A percentile compares a stretch with the other conserved stretches of the same genome.
Conservation (phyloP, 2,329 filamentous ascomycete species). For the Beauveria asiatica region DNA sequence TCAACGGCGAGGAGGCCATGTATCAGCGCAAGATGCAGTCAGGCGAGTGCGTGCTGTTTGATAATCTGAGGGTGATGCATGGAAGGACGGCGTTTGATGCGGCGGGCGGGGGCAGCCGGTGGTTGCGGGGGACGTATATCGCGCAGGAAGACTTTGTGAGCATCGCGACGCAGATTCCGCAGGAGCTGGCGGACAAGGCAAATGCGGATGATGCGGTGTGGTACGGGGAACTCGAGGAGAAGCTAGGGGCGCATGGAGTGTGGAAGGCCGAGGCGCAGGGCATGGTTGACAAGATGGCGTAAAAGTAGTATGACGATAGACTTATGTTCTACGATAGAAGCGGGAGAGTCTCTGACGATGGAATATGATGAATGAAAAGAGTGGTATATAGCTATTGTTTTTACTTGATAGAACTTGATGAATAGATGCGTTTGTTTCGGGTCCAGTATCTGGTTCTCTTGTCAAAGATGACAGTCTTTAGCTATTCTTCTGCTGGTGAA, state of each 20-base stretch:
- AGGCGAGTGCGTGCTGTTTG: constrained; percentile 89
- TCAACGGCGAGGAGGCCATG: constrained; percentile 51
- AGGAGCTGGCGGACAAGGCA: constrained; percentile 18
- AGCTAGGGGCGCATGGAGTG: constrained; percentile 17
- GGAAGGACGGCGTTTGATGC: constrained; percentile 67
- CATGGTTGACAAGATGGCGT: background rate
- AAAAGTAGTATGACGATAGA: background rate
- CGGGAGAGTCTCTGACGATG: background rate
- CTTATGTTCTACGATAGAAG: background rate
- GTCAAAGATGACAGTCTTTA: no score
- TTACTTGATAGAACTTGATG: background rate
- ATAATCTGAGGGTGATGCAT: constrained; percentile 80
- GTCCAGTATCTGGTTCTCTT: no score
- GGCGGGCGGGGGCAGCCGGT: constrained; percentile 55
- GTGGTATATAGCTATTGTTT: background rate
- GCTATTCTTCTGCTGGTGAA: background rate
- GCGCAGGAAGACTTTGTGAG: constrained; percentile 41
- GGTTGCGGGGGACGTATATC: constrained; percentile 81
- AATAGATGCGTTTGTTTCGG: background rate
- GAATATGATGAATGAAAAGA: background rate
- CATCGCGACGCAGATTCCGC: constrained; percentile 24
- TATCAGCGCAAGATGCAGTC: constrained; percentile 66
- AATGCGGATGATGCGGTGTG: constrained; percentile 19
- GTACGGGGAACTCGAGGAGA: constrained; percentile 10
- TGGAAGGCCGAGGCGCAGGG: constrained; percentile 13